Evolutionary conservation across 148 eudicot species (phyloP), one percentile per base, ranked within the genome.

Genomic region (Rhododendron molle): DNA sequence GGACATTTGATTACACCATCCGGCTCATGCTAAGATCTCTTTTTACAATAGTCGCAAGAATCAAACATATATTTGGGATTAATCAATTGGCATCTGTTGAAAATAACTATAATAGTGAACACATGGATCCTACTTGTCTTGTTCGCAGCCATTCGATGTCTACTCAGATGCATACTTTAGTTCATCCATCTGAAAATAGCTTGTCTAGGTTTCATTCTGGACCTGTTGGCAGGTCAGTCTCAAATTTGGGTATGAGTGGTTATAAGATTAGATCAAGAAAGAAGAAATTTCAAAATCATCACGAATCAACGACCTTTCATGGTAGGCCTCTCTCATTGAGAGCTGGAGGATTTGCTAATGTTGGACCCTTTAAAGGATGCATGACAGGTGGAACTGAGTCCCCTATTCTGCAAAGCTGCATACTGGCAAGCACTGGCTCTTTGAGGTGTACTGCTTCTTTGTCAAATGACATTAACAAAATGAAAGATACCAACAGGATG

Each of bases 341-440:
- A 86, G 43, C 90, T 23, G 92, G 89, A 88, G 85, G 90, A 21
- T 89, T 91, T 40, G 86, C 89, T 83, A 90, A 91, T 20, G 84
- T 88, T 78, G 94, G 95, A 81, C 92, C 95, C 23, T 94, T 96
- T 82, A 93, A 91, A 89, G 96, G 93, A 80, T 94, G 98, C 88
- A 93, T 94, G 92, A 81, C 88, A 1, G 90, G 93, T 44, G 93
- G 88, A 62, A 88, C 84, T n/a, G 90, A 92, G 80, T 88, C 95
- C 43, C 95, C 97, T 44, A 86, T 94, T 74, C 76, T 92, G 47
- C 90, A 92, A 82, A 92, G 85, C 89, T 90, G 88, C 81, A 81
- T 87, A 86, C 88, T 89, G 4, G 54, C 92, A 26, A 88, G 82
- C 78, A 84, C 82, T 54, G 90, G 84, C 71, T 73, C 91, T 80